Evolutionary conservation across 2,329 filamentous ascomycete species (phyloP).

Genomic region (Diaporthe ampelina): DNA sequence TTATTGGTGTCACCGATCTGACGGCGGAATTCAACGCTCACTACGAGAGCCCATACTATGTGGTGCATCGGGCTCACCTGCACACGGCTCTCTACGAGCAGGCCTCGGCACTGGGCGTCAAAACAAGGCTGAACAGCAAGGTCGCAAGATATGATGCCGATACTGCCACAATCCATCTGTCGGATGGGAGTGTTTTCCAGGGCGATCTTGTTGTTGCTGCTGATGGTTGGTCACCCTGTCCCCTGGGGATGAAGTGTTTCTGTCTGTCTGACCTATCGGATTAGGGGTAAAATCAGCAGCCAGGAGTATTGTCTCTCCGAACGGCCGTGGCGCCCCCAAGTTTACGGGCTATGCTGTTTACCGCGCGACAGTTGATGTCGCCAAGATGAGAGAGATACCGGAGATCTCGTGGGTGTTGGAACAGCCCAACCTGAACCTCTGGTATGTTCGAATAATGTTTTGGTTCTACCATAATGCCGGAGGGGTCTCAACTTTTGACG

Average conservation of each 20-base stretch:
- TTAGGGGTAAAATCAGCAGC: constrained; percentile 51
- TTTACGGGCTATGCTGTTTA: constrained; percentile 58
- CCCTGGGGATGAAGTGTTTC: not conserved
- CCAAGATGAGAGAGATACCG: constrained; percentile 52
- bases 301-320: constrained; percentile 40
- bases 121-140: constrained; percentile 43
- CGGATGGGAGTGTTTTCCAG: constrained; percentile 44
- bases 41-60: constrained; percentile 50
- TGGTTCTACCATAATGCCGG: no score
- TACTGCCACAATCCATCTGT: constrained; percentile 43
- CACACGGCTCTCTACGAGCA: constrained; percentile 48
- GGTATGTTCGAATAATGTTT: no score
- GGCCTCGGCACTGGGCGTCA: constrained; percentile 47
- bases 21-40: constrained; percentile 48
- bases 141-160: constrained; percentile 46
- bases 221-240: constrained; percentile 47
- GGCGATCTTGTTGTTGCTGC: constrained; percentile 54
- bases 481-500: no score
- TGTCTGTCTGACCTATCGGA: not conserved
- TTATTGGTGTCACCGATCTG: constrained; percentile 53
- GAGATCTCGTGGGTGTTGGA: constrained; percentile 56
- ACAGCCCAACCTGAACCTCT: constrained; percentile 55
- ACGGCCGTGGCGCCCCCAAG: constrained; percentile 40
- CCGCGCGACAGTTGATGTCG: constrained; percentile 55
- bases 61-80: constrained; percentile 52